These are phyloP conservation scores for Myriangium duriaei DNA, from an alignment of 2,329 filamentous ascomycete species.

Conservation along the genomic window DNA sequence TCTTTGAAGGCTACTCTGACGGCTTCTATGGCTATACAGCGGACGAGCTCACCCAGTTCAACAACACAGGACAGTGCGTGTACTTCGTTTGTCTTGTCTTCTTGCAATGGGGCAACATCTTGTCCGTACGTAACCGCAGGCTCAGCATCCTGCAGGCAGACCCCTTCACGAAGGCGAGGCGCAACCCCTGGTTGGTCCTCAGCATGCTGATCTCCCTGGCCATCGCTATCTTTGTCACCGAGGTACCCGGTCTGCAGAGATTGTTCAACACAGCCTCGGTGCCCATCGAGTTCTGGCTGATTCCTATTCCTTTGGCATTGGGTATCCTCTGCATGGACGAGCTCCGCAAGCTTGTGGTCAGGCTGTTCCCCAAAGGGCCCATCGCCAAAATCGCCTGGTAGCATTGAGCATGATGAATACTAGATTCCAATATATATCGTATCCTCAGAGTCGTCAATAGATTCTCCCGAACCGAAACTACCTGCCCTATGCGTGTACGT, in stretches of 20 bases:
- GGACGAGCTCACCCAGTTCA: slow-evolving; percentile 36
- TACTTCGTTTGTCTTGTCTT: slow-evolving; percentile 45
- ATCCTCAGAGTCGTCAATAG: too few relatives aligned
- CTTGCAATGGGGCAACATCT: slow-evolving; percentile 43
- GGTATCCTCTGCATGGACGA: slow-evolving; percentile 42
- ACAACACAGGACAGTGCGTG: slow-evolving; percentile 38
- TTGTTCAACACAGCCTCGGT: slow-evolving; percentile 39
- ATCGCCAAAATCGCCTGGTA: slow-evolving; percentile 41
- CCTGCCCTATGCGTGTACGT: too few relatives aligned
- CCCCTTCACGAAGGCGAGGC: slow-evolving; percentile 31
- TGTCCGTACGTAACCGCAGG: slow-evolving; percentile 39
- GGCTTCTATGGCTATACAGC: slow-evolving; percentile 39
- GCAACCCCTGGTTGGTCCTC: slow-evolving; percentile 39
- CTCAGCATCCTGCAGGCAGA: slow-evolving; percentile 41
- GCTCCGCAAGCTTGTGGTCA: slow-evolving; percentile 38
- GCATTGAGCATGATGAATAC: too few relatives aligned
- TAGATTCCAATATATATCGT: too few relatives aligned
- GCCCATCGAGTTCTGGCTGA: slow-evolving; percentile 41
- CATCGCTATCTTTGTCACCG: slow-evolving; percentile 43
- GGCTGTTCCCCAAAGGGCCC: slow-evolving; percentile 32
- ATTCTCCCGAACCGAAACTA: too few relatives aligned
- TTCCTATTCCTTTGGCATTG: slow-evolving; percentile 39
- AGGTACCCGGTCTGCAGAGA: slow-evolving; percentile 37
- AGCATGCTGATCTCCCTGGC: slow-evolving; percentile 35
- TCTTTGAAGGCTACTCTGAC: slow-evolving; percentile 36